These are phyloP conservation scores for Colletotrichum gloeosporioides DNA, from an alignment of 2,329 filamentous ascomycete genomes.

Conservation along the genomic window DNA sequence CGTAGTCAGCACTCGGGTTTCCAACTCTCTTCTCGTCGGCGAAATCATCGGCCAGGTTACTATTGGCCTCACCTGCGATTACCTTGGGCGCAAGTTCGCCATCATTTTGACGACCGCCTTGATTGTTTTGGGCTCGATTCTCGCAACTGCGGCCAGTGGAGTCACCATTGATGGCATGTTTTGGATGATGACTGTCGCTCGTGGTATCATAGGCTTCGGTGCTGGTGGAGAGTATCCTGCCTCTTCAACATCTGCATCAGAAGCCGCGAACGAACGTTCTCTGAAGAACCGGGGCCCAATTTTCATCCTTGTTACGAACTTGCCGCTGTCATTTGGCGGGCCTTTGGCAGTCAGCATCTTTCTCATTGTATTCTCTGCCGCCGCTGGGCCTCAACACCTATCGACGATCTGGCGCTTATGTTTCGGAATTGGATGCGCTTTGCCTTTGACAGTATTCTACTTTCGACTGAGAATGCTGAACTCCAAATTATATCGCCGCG, in stretches of 20 bases:
- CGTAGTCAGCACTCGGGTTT: constrained; percentile 43
- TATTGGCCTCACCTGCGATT: constrained; percentile 51
- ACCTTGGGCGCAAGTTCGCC: constrained; percentile 51
- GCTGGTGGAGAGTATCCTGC: constrained; percentile 52
- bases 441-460: constrained; percentile 60
- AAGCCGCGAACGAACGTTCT: constrained; percentile 52
- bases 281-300: constrained; percentile 42
- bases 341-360: constrained; percentile 48
- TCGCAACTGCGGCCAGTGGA: constrained; percentile 51
- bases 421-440: constrained; percentile 51
- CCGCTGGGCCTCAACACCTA: constrained; percentile 35
- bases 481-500: constrained; percentile 54
- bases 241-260: constrained; percentile 48
- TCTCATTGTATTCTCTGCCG: constrained; percentile 47
- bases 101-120: constrained; percentile 51
- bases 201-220: constrained; percentile 55
- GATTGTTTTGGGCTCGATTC: constrained; percentile 51
- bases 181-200: constrained; percentile 56
- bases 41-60: constrained; percentile 46
- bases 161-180: constrained; percentile 53
- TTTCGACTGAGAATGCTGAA: constrained; percentile 60
- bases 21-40: constrained; percentile 45
- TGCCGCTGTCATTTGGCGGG: constrained; percentile 35
- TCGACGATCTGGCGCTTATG: constrained; percentile 53
- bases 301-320: constrained; percentile 52